A percentile compares a stretch with the other conserved stretches of the same genome.
Evolutionary conservation across 148 eudicot species (phyloP).

Genomic region (Vaccinium darrowii): DNA sequence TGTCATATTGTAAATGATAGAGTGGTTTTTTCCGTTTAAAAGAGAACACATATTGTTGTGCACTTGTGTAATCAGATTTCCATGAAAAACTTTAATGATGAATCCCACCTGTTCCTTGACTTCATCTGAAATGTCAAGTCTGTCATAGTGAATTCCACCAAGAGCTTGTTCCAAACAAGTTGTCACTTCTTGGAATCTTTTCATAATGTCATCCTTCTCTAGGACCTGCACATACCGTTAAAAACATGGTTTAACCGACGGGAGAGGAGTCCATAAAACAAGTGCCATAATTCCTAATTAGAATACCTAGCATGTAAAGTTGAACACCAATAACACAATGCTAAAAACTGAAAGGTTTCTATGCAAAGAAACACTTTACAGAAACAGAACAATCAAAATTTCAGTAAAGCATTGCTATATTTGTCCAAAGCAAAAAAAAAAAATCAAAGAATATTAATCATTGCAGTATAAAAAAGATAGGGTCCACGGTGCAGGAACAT

Average conservation of each 20-base stretch:
- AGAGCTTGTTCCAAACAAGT: conserved; percentile 75
- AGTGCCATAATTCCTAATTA: neutral
- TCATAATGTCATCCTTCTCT: conserved; percentile 74
- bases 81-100: neutral
- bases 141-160: conserved; percentile 53
- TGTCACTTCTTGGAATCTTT: conserved; percentile 65
- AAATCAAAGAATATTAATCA: neutral
- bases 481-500: neutral
- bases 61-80: neutral
- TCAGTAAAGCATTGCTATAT: neutral
- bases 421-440: neutral
- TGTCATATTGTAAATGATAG: neutral
- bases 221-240: conserved; percentile 51
- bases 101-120: conserved; percentile 81
- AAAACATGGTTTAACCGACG: neutral
- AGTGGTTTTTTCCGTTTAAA: neutral
- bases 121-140: conserved; percentile 91
- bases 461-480: neutral
- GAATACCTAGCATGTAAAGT: neutral
- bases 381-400: neutral
- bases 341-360: neutral
- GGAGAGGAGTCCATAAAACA: neutral
- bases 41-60: neutral
- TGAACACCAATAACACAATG: neutral
- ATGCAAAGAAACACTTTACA: neutral